Percentiles rank a stretch among this genome's conserved stretches.
phyloP scores from a whole-genome alignment of 1,284 basidiomycete genomes.

The Ceraceosorus guamensis region DNA sequence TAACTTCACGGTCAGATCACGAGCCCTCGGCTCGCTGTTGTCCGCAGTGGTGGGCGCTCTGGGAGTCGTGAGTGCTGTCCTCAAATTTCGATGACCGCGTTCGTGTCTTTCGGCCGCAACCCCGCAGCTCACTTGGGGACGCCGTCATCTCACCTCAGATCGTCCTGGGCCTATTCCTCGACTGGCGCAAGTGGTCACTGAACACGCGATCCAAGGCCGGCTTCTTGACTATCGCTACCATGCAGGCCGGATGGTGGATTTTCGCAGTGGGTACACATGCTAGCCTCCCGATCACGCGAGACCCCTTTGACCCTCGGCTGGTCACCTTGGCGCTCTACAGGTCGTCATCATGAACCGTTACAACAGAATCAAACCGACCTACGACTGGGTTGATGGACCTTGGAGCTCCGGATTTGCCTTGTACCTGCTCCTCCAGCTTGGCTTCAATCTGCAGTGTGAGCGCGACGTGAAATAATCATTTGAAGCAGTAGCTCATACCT shows the following conservation, averaged over 20 bases:
- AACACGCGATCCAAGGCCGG: constrained; percentile 33
- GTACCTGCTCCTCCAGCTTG: constrained; percentile 40
- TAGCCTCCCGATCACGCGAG: neutral
- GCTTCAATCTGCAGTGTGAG: constrained; percentile 26
- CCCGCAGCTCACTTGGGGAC: too few species aligned
- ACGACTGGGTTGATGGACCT: constrained; percentile 37
- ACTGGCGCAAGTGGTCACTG: constrained; percentile 30
- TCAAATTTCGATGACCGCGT: too few species aligned
- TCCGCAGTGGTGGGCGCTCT: constrained; percentile 39
- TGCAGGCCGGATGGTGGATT: constrained; percentile 39
- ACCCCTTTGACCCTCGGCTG: constrained; percentile 1
- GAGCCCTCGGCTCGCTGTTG: constrained; percentile 49
- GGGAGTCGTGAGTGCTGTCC: constrained; percentile 17
- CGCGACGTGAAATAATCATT: neutral
- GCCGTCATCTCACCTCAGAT: constrained; percentile 9
- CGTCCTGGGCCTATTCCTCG: constrained; percentile 46
- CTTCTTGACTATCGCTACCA: constrained; percentile 29
- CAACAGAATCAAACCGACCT: constrained; percentile 14
- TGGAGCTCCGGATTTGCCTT: constrained; percentile 41
- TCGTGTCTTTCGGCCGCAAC: too few species aligned
- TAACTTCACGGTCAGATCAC: constrained; percentile 28
- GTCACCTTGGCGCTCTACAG: neutral
- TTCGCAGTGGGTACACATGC: constrained; percentile 45
- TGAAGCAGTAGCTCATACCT: constrained; percentile 4
- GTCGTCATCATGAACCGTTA: constrained; percentile 16